A percentile compares a stretch with the other conserved stretches of the same genome.
Conservation (phyloP, 2,329 filamentous ascomycete genomes). For the Elsinoe australis region DNA sequence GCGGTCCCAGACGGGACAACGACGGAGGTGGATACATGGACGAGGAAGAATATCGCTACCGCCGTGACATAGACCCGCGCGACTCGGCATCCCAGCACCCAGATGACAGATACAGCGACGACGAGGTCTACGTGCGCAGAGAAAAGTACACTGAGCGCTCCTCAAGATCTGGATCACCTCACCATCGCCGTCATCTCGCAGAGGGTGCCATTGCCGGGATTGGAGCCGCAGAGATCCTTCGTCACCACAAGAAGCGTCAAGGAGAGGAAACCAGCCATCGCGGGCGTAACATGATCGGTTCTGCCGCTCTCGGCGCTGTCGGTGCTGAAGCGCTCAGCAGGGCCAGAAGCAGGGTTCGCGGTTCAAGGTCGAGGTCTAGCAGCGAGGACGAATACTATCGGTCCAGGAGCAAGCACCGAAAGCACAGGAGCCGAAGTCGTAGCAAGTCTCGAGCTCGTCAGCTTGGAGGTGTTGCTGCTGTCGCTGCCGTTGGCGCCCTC, state of each 20-base stretch:
- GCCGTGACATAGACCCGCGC: constrained; percentile 42
- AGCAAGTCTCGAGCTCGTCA: constrained; percentile 41
- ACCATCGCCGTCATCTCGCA: constrained; percentile 52
- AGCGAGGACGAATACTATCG: constrained; percentile 27
- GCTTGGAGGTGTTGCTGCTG: constrained; percentile 51
- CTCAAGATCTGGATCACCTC: constrained; percentile 33
- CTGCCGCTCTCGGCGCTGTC: constrained; percentile 54
- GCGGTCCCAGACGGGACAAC: constrained; percentile 35
- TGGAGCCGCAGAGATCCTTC: constrained; percentile 53
- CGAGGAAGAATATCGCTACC: constrained; percentile 37
- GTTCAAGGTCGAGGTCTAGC: constrained; percentile 27
- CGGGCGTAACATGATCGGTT: constrained; percentile 49
- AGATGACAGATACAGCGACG: constrained; percentile 81
- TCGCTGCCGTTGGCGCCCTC: constrained; percentile 53
- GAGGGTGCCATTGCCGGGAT: constrained; percentile 54
- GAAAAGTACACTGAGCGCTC: constrained; percentile 41
- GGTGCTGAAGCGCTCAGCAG: constrained; percentile 52
- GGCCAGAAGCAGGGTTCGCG: constrained; percentile 40
- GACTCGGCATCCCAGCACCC: constrained; percentile 55
- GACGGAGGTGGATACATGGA: constrained; percentile 26
- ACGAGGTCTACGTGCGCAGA: constrained; percentile 56
- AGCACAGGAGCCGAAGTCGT: constrained; percentile 22
- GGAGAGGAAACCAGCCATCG: constrained; percentile 48
- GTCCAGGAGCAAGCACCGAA: constrained; percentile 28
- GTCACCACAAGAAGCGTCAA: constrained; percentile 50